Base-by-base conservation (phyloP, 441 rosid species). In the Euphorbia schlechtendalii region DNA sequence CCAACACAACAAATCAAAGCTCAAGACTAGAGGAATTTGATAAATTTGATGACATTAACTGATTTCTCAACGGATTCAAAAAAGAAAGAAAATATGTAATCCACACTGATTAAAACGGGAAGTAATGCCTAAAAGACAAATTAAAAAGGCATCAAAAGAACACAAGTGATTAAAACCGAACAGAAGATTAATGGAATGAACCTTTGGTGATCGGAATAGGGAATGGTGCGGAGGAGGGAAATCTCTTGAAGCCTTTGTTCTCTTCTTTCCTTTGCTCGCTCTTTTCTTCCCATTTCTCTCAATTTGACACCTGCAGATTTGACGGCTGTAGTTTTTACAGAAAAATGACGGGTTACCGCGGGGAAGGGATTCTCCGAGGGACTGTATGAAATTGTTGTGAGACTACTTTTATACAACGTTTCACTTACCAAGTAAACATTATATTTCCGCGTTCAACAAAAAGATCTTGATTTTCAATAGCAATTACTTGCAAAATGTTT, bases 121-220 rank as follows among this genome's bases (percentile, higher is more conserved):
- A 46, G 15, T 46, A 4, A 46, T 15, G 8, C 20, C 4, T 46
- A 18, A 46, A 15, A 62, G 8, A 4, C 41, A 2, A 6, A 20
- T 1, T 5, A 21, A 6, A 21, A 32, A 32, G 6, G 25, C n/a
- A n/a, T n/a, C n/a, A n/a, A 48, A n/a, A 48, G 1, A 48, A 22
- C n/a, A 48, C 22, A 48, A 48, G 18, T 8, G 53, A 48, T 8
- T n/a, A n/a, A n/a, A n/a, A n/a, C n/a, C n/a, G n/a, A 38, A 20
- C 0, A 59, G n/a, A 15, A 41, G 52, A 25, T n/a, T n/a, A 7
- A 59, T 20, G 1, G 7, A 38, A 54, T 3, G n/a, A 27, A 89
- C 98, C 96, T 87, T 17, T 86, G 96, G 66, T 84, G 90, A 65
- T 87, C 93, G 65, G 97, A 83, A 65, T 90, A 93, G 55, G 98